Conservation (phyloP, 768 basidiomycete genomes). For the Russula sp. region DNA sequence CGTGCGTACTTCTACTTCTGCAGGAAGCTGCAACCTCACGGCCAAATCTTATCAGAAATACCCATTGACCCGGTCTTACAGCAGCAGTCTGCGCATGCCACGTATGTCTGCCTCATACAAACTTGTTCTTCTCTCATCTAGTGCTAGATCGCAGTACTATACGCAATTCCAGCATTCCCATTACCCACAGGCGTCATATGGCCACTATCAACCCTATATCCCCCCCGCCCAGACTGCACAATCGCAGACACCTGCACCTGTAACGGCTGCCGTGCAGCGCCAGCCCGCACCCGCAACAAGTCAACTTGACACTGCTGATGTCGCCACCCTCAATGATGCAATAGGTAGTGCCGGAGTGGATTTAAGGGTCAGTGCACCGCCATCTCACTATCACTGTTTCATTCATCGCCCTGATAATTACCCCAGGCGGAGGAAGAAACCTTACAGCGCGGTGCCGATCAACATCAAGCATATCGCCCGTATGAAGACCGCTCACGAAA, state of each 20-base stretch:
- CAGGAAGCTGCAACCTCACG: neutral
- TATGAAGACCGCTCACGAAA: slow-evolving; percentile 77
- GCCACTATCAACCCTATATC: slow-evolving; percentile 30
- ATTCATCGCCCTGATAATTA: slow-evolving; percentile 1
- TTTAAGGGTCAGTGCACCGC: slow-evolving; percentile 48
- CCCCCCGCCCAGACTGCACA: slow-evolving; percentile 25
- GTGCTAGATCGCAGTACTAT: slow-evolving; percentile 21
- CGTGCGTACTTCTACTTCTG: slow-evolving; percentile 8
- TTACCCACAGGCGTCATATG: slow-evolving; percentile 29
- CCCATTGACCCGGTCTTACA: slow-evolving; percentile 25
- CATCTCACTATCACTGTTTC: neutral
- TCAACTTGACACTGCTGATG: slow-evolving; percentile 55
- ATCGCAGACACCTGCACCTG: slow-evolving; percentile 24
- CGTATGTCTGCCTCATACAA: slow-evolving; percentile 10
- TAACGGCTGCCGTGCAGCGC: slow-evolving; percentile 9
- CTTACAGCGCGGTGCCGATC: slow-evolving; percentile 59
- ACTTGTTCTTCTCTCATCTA: slow-evolving; percentile 6
- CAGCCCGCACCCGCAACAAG: slow-evolving; percentile 9
- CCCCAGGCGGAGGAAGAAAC: slow-evolving; percentile 80
- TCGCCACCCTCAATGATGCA: slow-evolving; percentile 77
- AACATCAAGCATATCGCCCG: slow-evolving; percentile 54
- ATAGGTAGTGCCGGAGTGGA: slow-evolving; percentile 85
- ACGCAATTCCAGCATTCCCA: slow-evolving; percentile 25
- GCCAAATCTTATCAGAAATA: slow-evolving; percentile 18
- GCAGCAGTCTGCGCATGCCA: slow-evolving; percentile 24